Evolutionary conservation across 768 basidiomycete species (phyloP).

Genomic region (Erythrobasidium yunnanense): DNA sequence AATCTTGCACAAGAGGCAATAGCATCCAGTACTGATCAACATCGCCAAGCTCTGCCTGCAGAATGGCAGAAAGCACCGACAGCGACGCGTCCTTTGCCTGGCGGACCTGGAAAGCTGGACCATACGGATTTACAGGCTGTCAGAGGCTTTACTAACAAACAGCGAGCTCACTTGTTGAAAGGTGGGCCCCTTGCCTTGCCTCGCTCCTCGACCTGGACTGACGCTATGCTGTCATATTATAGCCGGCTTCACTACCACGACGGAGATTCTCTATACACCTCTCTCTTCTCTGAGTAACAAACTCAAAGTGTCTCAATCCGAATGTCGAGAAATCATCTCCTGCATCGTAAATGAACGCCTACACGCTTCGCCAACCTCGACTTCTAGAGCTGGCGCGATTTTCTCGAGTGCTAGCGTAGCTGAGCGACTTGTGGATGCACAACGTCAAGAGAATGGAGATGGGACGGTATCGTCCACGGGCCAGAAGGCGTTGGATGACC

Average conservation of each 20-base stretch:
- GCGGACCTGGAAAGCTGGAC: background rate
- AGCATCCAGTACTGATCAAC: too few species aligned
- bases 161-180: background rate
- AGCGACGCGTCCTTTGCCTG: too few species aligned
- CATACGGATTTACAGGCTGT: background rate
- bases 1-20: too few species aligned
- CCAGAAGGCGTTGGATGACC: background rate
- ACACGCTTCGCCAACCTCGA: too few species aligned
- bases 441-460: background rate
- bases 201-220: too few species aligned
- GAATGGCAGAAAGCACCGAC: too few species aligned
- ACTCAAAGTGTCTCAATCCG: background rate
- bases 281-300: background rate
- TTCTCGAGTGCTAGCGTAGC: background rate
- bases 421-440: background rate
- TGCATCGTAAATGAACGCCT: conserved; percentile 1
- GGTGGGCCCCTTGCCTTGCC: background rate
- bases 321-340: conserved; percentile 2
- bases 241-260: conserved; percentile 18
- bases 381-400: too few species aligned
- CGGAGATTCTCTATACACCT: conserved; percentile 25
- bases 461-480: background rate
- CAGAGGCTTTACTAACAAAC: background rate
- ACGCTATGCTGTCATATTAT: too few species aligned
- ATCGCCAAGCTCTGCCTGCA: too few species aligned